Percentiles rank a stretch among this genome's conserved stretches.
phyloP scores from a whole-genome alignment of 345 rosid genomes.

The Hevea brasiliensis region DNA sequence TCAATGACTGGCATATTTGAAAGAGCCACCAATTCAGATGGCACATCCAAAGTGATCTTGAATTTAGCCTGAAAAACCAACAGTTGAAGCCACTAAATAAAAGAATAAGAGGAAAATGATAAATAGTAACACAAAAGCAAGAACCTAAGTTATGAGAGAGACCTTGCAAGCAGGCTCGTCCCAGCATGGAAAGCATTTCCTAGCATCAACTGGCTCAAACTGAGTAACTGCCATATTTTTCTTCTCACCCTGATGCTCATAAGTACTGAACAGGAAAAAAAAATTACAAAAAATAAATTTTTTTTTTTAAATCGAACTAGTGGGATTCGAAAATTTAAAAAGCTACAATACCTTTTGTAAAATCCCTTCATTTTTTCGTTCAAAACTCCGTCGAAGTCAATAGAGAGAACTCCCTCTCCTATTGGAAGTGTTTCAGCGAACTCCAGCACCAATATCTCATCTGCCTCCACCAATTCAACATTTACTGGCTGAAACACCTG shows the following conservation, averaged over 20 bases:
- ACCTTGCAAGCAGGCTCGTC: slow-evolving; percentile 99
- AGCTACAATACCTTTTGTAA: slow-evolving; percentile 61
- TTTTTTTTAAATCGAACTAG: not conserved
- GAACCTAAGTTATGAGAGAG: not conserved
- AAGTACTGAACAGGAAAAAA: slow-evolving; percentile 41
- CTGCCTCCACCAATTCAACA: slow-evolving; percentile 53
- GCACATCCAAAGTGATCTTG: slow-evolving; percentile 87
- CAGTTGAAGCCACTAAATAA: slow-evolving; percentile 10
- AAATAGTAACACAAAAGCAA: not conserved
- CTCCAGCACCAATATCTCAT: slow-evolving; percentile 78
- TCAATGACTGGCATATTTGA: slow-evolving; percentile 83
- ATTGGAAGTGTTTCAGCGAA: slow-evolving; percentile 60
- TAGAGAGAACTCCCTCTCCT: slow-evolving; percentile 66
- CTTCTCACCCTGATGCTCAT: slow-evolving; percentile 78
- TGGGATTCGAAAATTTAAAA: not conserved
- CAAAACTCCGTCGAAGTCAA: slow-evolving; percentile 62
- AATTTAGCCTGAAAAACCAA: slow-evolving; percentile 70
- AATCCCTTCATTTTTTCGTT: slow-evolving; percentile 93
- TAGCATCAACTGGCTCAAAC: slow-evolving; percentile 96
- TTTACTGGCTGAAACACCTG: slow-evolving; percentile 59
- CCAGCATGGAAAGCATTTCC: slow-evolving; percentile 97
- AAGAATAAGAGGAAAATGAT: not conserved
- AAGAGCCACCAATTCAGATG: slow-evolving; percentile 76
- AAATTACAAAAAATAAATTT: not conserved
- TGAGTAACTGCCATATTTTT: slow-evolving; percentile 98